These are phyloP conservation scores for Phalaenopsis aphrodite DNA, from an alignment of 106 monocot species.

Conservation along the genomic window DNA sequence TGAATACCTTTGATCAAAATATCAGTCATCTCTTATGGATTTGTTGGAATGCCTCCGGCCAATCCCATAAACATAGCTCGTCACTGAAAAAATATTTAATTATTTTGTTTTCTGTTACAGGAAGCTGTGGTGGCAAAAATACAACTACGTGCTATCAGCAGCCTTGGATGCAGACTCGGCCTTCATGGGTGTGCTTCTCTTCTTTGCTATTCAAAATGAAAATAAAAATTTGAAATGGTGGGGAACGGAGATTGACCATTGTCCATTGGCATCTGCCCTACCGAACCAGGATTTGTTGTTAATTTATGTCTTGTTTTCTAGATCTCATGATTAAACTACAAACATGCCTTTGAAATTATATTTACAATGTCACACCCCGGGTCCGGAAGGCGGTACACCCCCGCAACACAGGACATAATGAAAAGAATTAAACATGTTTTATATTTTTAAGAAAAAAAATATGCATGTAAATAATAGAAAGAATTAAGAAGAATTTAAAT, in stretches of 20 bases:
- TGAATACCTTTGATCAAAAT: conserved; percentile 84
- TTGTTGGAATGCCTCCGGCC: conserved; percentile 89
- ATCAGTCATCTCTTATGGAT: conserved; percentile 80
- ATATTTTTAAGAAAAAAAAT: no score
- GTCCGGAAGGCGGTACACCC: no score
- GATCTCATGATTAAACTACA: not conserved
- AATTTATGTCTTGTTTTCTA: conserved; percentile 63
- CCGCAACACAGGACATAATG: no score
- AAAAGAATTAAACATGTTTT: no score
- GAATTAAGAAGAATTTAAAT: no score
- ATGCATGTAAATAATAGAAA: no score
- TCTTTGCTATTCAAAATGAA: conserved; percentile 65
- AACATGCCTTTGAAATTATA: no score
- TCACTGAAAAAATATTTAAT: conserved; percentile 72
- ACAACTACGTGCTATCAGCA: conserved; percentile 82
- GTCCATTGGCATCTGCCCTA: conserved; percentile 81
- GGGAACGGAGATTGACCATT: conserved; percentile 76
- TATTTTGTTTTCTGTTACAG: conserved; percentile 70
- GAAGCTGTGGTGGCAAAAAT: conserved; percentile 80
- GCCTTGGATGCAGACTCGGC: conserved; percentile 84
- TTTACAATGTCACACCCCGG: no score
- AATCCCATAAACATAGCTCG: conserved; percentile 88
- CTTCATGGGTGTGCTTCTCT: conserved; percentile 82
- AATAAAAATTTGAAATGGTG: conserved; percentile 60
- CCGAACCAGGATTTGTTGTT: conserved; percentile 52